These are phyloP conservation scores for Penicillium brevicompactum DNA, from an alignment of 2,329 filamentous ascomycete genomes.

Conservation along the genomic window DNA sequence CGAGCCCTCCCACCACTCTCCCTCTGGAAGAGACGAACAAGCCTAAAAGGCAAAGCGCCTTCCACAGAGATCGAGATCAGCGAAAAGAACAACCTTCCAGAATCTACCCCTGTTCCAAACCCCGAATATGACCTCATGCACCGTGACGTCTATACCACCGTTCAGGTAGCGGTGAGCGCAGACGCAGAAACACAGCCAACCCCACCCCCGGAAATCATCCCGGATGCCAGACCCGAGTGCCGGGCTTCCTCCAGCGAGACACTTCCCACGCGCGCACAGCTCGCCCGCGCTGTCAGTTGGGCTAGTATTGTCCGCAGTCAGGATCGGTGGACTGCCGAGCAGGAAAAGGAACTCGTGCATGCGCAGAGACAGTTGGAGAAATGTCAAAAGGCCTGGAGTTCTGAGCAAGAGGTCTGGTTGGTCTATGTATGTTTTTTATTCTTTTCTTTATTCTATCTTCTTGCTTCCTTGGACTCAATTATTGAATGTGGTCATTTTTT, in stretches of 20 bases:
- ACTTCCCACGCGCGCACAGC: slow-evolving; percentile 14
- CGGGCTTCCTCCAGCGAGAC: slow-evolving; percentile 10
- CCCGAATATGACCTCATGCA: slow-evolving; percentile 10
- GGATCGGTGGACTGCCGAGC: slow-evolving; percentile 32
- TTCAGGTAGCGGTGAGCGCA: slow-evolving; percentile 29
- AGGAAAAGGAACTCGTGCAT: slow-evolving; percentile 30
- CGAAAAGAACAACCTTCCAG: neutral
- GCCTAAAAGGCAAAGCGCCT: slow-evolving; percentile 18
- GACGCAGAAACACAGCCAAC: neutral
- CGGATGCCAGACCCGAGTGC: slow-evolving; percentile 10
- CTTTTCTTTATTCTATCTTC: neutral
- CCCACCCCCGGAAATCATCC: neutral
- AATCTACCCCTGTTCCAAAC: neutral
- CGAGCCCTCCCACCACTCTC: slow-evolving; percentile 22
- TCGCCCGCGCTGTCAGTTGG: slow-evolving; percentile 33
- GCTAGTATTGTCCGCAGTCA: slow-evolving; percentile 31
- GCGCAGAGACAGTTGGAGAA: slow-evolving; percentile 32
- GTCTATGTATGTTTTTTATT: slow-evolving; percentile 31
- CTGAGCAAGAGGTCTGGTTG: slow-evolving; percentile 40
- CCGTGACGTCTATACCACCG: slow-evolving; percentile 17
- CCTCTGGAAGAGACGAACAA: slow-evolving; percentile 19
- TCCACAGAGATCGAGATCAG: slow-evolving; percentile 7
- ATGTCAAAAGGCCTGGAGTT: slow-evolving; percentile 41
- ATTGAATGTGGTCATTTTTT: neutral
- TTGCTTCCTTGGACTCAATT: neutral